Base-by-base conservation (phyloP, 805 yeast species). In the Blastobotrys robertii region DNA sequence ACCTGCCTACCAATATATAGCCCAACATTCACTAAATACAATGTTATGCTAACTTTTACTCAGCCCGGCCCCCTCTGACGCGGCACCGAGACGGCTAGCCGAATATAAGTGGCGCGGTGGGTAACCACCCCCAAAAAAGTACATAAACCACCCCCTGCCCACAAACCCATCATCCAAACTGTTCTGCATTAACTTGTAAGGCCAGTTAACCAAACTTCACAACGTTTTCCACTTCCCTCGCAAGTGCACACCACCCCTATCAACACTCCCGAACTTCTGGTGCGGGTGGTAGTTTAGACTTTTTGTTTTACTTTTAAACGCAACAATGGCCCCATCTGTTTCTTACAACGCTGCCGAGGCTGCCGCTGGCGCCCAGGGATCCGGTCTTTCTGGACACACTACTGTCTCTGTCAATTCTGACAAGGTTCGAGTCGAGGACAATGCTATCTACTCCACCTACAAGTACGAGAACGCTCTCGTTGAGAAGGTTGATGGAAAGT, bases 381-480 rank as follows among this genome's bases (percentile, higher is more conserved):
- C 54, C 37, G 57, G 55, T 30, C 51, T 51, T 47, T 65, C 68
- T 41, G 72, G 72, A 35, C 48, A 49, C 51, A 66, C 70, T 37
- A 44, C 68, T 41, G 76, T 80, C 54, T 63, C 74, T 44, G 82
- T 81, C 54, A 64, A 70, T 50, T 72, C 80, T 39, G 73, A 69
- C 59, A 76, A 73, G 50, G 67, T 77, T 42, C 59, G 58, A 44
- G 73, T 69, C 60, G 63, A 70, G 43, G 77, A 68, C 43, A 67
- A 69, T 46, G 69, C 74, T 39, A 64, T 70, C 53, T 41, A 51
- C 52, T 74, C 87, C 44, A 74, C 75, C 57, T 82, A 78, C 67
- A 70, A 76, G 15, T 82, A 82, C 62, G 83, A 81, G 59, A 84
- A 82, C 53, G 81, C 94, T n/a, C 51, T 72, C 42, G 95, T 85